These are phyloP conservation scores for Ustilago cynodontis DNA, from an alignment of 1,284 basidiomycete species.

Conservation along the genomic window DNA sequence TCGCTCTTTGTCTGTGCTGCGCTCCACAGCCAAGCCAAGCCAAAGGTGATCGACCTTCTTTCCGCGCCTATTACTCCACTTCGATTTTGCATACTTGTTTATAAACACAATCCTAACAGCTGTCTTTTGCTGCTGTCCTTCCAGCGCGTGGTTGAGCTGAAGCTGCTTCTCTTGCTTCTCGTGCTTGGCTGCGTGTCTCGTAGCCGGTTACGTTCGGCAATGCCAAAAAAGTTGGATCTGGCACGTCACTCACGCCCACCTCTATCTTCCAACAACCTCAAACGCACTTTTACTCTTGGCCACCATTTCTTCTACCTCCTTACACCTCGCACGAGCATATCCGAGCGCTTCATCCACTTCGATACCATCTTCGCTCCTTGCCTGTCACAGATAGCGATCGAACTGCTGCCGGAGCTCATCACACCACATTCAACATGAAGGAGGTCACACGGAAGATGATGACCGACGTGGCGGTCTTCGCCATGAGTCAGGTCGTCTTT, in stretches of 20 bases:
- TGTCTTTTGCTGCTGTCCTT: slow-evolving; percentile 14
- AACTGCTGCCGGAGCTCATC: background rate
- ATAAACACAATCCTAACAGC: too few relatives aligned
- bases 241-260: background rate
- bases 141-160: slow-evolving; percentile 22
- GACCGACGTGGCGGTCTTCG: slow-evolving; percentile 64
- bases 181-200: background rate
- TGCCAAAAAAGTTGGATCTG: slow-evolving; percentile 1
- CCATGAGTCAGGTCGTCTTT: slow-evolving; percentile 69
- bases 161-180: background rate
- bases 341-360: background rate
- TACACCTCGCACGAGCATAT: background rate
- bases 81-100: slow-evolving; percentile 7
- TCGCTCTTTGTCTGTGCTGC: slow-evolving; percentile 23
- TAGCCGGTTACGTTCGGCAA: slow-evolving; percentile 22
- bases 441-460: slow-evolving; percentile 65
- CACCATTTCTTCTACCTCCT: background rate
- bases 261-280: background rate
- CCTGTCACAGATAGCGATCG: too few relatives aligned
- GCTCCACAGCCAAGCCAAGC: slow-evolving; percentile 1
- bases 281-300: background rate
- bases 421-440: slow-evolving; percentile 48
- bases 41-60: slow-evolving; percentile 43
- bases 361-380: too few relatives aligned
- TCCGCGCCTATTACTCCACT: slow-evolving; percentile 14